These are phyloP conservation scores for Pseudomonodictys pantanalensis DNA, from an alignment of 495 filamentous ascomycete species.

Conservation along the genomic window DNA sequence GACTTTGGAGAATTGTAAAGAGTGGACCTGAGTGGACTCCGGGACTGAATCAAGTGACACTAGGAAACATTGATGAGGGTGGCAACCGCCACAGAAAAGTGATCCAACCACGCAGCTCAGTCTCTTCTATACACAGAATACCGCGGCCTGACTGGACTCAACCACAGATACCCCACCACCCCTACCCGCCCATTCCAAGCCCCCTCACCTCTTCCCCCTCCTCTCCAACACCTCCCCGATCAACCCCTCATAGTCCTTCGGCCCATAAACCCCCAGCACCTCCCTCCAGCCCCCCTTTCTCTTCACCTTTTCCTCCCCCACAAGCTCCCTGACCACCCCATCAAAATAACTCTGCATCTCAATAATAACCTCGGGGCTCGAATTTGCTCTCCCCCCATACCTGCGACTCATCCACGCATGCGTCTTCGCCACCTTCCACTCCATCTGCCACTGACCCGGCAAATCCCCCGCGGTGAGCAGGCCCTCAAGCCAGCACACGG, in stretches of 20 bases:
- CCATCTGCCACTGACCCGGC: constrained; percentile 8
- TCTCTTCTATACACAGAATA: too few species aligned
- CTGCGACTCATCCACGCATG: constrained; percentile 17
- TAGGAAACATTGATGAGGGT: too few species aligned
- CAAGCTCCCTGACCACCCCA: constrained; percentile 17
- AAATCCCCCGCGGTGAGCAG: background rate
- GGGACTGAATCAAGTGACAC: too few species aligned
- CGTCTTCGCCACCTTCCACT: constrained; percentile 5
- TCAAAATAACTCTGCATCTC: constrained; percentile 21
- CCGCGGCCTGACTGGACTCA: too few species aligned
- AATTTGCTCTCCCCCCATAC: background rate
- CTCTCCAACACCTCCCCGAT: background rate
- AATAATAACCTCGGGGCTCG: constrained; percentile 8
- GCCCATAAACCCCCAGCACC: background rate
- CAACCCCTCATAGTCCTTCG: background rate
- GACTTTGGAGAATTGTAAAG: too few species aligned
- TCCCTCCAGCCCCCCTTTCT: constrained; percentile 14
- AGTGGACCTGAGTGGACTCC: too few species aligned
- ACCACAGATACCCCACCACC: too few species aligned
- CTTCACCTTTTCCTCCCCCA: constrained; percentile 5
- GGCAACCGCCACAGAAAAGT: too few species aligned
- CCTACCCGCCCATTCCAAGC: too few species aligned
- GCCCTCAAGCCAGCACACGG: constrained; percentile 16
- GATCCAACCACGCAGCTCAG: too few species aligned
- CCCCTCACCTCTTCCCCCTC: too few species aligned